Percentiles rank a stretch among this genome's conserved stretches.
Conservation (phyloP, 345 rosid species). For the Iberis pinnata region DNA sequence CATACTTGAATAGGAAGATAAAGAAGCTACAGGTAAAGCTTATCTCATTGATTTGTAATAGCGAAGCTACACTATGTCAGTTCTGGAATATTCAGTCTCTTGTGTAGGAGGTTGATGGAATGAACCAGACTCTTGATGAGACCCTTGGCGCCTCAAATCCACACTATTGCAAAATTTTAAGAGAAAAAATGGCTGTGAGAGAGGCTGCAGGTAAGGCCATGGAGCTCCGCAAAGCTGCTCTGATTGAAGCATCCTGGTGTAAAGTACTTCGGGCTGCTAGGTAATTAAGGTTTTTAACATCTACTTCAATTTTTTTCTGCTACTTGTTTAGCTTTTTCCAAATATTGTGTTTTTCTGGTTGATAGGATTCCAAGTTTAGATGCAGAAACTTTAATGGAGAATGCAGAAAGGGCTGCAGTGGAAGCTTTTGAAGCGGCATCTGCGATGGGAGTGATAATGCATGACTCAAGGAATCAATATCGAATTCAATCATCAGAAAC, state of each 20-base stretch:
- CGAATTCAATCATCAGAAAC: constrained; percentile 43
- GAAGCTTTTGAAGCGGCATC: constrained; percentile 87
- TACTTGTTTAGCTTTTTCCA: background rate
- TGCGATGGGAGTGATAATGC: constrained; percentile 80
- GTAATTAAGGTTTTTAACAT: constrained; percentile 29
- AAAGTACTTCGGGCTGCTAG: constrained; percentile 82
- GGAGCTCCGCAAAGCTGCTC: constrained; percentile 85
- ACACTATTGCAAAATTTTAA: constrained; percentile 71
- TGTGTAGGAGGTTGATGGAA: constrained; percentile 80
- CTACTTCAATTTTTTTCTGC: background rate
- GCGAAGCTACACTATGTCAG: background rate
- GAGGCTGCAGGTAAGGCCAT: constrained; percentile 81
- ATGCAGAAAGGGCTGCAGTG: constrained; percentile 67
- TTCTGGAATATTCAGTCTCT: background rate
- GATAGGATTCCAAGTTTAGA: constrained; percentile 67
- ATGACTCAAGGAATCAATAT: constrained; percentile 53
- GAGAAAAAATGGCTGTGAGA: constrained; percentile 88
- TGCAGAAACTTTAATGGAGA: constrained; percentile 52
- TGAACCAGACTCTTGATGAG: constrained; percentile 87
- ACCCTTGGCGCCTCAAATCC: constrained; percentile 83
- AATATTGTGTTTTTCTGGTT: background rate
- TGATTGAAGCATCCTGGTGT: constrained; percentile 96
- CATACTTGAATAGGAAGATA: constrained; percentile 76
- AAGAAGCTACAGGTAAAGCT: constrained; percentile 74
- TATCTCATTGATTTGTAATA: background rate